Conservation (phyloP, 2,329 filamentous ascomycete genomes). For the Beauveria sp. region DNA sequence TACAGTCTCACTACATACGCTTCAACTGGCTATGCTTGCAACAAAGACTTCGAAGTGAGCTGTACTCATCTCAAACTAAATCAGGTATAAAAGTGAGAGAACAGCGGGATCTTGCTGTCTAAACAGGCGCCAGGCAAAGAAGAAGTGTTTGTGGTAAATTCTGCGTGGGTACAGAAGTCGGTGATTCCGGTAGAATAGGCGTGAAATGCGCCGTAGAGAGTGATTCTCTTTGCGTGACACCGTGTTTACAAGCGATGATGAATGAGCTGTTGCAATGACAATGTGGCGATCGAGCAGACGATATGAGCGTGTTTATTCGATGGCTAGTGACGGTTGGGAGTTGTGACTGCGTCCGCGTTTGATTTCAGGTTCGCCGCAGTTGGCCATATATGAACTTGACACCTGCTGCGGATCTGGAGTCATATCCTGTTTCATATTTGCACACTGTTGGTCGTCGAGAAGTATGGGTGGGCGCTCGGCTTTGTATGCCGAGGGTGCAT, state of each 20-base stretch:
- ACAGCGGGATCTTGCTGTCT: not conserved
- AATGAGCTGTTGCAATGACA: not conserved
- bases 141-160: not conserved
- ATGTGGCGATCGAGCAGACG: not conserved
- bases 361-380: not conserved
- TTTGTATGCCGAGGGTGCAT: not conserved
- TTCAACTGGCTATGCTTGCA: not conserved
- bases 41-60: not conserved
- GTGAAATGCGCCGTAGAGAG: too few species aligned
- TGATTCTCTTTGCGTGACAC: too few species aligned
- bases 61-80: not conserved
- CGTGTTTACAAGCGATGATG: too few species aligned
- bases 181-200: too few species aligned
- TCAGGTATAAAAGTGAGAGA: not conserved
- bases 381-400: not conserved
- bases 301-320: not conserved
- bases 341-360: not conserved
- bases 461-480: not conserved
- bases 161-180: not conserved
- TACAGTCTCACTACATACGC: not conserved
- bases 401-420: too few species aligned
- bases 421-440: too few species aligned
- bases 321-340: not conserved
- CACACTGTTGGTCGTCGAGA: too few species aligned
- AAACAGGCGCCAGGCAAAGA: too few species aligned